These are phyloP conservation scores for Bryoerythrophyllum caledonicum DNA, from an alignment of 225 moss, liverwort and hornwort species.

Conservation along the genomic window DNA sequence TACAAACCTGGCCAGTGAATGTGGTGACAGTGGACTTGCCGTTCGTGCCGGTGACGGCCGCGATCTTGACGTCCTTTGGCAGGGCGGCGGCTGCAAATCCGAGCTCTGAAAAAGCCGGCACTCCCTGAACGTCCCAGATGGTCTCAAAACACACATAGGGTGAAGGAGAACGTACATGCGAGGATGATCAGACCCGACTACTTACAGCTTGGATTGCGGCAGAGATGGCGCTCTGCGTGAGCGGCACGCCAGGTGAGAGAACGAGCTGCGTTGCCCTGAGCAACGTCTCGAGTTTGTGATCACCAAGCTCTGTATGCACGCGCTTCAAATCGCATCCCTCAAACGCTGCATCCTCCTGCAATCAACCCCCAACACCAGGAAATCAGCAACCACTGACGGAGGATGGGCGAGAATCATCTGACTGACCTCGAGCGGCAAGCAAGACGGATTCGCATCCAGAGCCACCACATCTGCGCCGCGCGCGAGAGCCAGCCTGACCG, in stretches of 20 bases:
- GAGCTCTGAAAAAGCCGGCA: constrained; percentile 82
- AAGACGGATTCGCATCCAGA: constrained; percentile 67
- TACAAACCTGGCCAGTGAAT: constrained; percentile 85
- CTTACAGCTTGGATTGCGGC: constrained; percentile 84
- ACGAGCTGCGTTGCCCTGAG: constrained; percentile 73
- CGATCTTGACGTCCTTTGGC: constrained; percentile 70
- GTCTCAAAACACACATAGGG: too few species aligned
- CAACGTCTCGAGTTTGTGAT: constrained; percentile 69
- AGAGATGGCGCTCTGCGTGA: constrained; percentile 66
- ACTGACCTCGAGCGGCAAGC: constrained; percentile 67
- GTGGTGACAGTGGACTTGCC: constrained; percentile 97
- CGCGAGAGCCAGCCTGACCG: constrained; percentile 84
- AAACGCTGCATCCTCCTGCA: constrained; percentile 63
- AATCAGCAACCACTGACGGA: too few species aligned
- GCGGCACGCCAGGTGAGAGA: constrained; percentile 86
- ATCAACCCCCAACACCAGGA: not conserved
- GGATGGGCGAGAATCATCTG: too few species aligned
- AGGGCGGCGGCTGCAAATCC: constrained; percentile 85
- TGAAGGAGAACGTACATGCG: too few species aligned
- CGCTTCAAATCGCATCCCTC: constrained; percentile 54
- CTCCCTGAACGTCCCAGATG: constrained; percentile 52
- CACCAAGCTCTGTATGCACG: constrained; percentile 74
- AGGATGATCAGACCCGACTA: not conserved
- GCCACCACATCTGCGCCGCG: constrained; percentile 93
- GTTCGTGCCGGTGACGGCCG: constrained; percentile 94